Evolutionary conservation across 768 basidiomycete species (phyloP), one percentile per base, ranked within the genome.

Genomic region (Omphalotus guepiniiformis): DNA sequence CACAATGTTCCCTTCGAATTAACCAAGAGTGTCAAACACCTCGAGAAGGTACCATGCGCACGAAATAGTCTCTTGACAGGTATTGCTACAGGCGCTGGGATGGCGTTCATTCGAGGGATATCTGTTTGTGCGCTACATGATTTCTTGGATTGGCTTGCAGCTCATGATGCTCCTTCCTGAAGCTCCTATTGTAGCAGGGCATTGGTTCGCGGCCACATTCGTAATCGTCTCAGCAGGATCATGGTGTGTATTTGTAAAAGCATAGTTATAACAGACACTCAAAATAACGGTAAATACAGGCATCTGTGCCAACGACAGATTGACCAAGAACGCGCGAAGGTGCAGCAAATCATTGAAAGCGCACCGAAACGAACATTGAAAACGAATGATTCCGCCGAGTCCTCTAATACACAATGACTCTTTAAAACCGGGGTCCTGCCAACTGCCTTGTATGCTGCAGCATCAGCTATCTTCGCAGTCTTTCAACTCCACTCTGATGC

Each of bases 181-280:
- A 86, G 88, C 72, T 26, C 73, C 80, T 1, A 71, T 85, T 48
- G 71, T 79, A 30, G 88, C 86, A 29, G 83, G 78, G 2, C 80
- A 88, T 59, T 92, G 89, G 89, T 87, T 84, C 12, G 73, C 88
- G 16, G 85, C 79, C 5, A 82, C 88, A 2, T 92, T 88, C 57
- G 66, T 79, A 53, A 52, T 82, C 18, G 71, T 90, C 32, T 84
- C 88, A 3, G 45, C 82, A 2, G 80, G 80, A 38, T 80, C 83
- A 19, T 90, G 83, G 88, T 89, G 53, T 50, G 80, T 71, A 11
- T 23, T 22, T 39, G 12, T 34, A 25, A 28, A 29, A 25, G 25
- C 48, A 26, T 28, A 18, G 21, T 22, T 16, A 2, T 13, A 7
- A 11, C 34, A 18, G 27, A 22, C 2, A 25, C n/a, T 22, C 27